Conservation (phyloP, 768 basidiomycete genomes). For the Coprinellus micaceus region DNA sequence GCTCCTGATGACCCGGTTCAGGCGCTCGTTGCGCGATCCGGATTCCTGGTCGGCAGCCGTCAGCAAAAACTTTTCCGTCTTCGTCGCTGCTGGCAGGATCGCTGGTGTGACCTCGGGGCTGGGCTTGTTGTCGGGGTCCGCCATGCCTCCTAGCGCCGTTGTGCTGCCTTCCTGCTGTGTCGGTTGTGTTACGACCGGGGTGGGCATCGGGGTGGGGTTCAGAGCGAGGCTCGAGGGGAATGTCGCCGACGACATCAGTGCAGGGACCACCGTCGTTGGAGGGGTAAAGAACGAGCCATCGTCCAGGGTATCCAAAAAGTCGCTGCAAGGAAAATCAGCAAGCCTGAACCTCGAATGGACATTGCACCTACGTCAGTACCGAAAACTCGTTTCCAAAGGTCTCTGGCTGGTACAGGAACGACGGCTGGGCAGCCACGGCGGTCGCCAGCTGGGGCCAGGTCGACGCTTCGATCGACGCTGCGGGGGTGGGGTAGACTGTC, state of each 20-base stretch:
- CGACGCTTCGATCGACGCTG: slow-evolving; percentile 32
- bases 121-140: slow-evolving; percentile 13
- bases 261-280: slow-evolving; percentile 45
- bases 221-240: slow-evolving; percentile 16
- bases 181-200: background rate
- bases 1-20: slow-evolving; percentile 88
- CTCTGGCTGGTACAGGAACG: slow-evolving; percentile 70
- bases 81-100: slow-evolving; percentile 69
- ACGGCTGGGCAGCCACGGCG: slow-evolving; percentile 31
- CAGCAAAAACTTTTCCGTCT: slow-evolving; percentile 84
- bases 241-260: slow-evolving; percentile 42
- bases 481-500: slow-evolving; percentile 32
- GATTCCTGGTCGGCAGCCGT: slow-evolving; percentile 94
- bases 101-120: slow-evolving; percentile 40
- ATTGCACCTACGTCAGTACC: slow-evolving; percentile 60
- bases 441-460: slow-evolving; percentile 56
- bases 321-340: slow-evolving; percentile 40
- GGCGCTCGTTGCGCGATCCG: slow-evolving; percentile 83
- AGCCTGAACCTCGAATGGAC: background rate
- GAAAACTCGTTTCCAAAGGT: slow-evolving; percentile 80
- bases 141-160: slow-evolving; percentile 11
- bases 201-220: slow-evolving; percentile 2
- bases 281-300: slow-evolving; percentile 80
- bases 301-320: slow-evolving; percentile 85
- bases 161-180: background rate